Conservation (phyloP, 352 stramenopile species). For the Phytophthora boehmeriae region DNA sequence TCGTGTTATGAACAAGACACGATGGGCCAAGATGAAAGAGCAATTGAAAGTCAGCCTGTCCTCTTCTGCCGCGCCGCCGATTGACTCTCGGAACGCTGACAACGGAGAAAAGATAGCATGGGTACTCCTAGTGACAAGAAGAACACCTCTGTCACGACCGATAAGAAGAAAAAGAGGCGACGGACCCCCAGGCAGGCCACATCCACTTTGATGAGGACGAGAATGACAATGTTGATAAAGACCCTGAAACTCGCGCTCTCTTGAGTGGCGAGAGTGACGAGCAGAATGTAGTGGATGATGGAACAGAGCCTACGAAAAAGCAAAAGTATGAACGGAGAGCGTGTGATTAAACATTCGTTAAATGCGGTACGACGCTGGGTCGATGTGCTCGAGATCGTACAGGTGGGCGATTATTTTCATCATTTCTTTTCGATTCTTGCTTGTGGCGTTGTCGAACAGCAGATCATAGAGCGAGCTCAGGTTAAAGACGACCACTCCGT, state of each 20-base stretch:
- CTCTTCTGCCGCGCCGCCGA: too few species aligned
- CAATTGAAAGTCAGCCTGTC: constrained; percentile 60
- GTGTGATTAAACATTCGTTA: constrained; percentile 29
- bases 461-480: constrained; percentile 85
- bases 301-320: constrained; percentile 17
- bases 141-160: constrained; percentile 1
- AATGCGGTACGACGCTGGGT: constrained; percentile 71
- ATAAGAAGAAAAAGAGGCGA: constrained; percentile 29
- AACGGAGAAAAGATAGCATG: constrained; percentile 1
- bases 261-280: constrained; percentile 1
- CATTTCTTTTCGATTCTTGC: constrained; percentile 83
- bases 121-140: not conserved
- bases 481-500: constrained; percentile 79
- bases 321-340: constrained; percentile 26
- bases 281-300: not conserved
- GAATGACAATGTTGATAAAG: constrained; percentile 15
- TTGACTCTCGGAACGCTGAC: not conserved
- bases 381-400: constrained; percentile 81
- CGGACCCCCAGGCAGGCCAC: constrained; percentile 26
- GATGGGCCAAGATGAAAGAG: constrained; percentile 69
- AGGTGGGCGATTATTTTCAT: constrained; percentile 79
- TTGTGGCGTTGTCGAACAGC: constrained; percentile 76
- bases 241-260: too few species aligned
- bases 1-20: constrained; percentile 60
- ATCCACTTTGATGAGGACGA: constrained; percentile 50